Base-by-base conservation (phyloP, 1,139 yeast genomes). In the Taphrina flavorubra region DNA sequence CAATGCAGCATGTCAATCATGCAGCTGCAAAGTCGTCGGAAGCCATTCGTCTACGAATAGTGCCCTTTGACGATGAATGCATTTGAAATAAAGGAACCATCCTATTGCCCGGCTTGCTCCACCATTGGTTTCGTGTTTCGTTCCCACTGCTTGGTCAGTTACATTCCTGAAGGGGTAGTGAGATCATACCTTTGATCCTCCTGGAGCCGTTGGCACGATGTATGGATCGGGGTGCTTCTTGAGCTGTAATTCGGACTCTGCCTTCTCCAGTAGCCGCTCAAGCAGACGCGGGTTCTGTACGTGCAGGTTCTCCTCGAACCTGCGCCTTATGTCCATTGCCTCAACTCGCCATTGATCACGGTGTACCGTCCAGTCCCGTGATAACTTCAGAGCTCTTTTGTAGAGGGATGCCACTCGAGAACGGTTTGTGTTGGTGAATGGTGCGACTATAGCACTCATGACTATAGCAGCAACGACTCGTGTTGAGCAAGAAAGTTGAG, bases 311-410 rank as follows among this genome's bases (percentile, higher is more conserved):
- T 71, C 70, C 39, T 72, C 73, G 59, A 72, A 72, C 36, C 68
- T 66, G 18, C 69, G 64, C 31, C 73, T 60, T 16, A 72, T 70
- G 39, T 56, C 68, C 44, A 69, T 39, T 7, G 73, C 73, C 46
- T 70, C 71, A 20, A 55, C 42, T 16, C 72, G 65, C 71, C 72
- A 71, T 40, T 69, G 51, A 14, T 51, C 68, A n/a, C 72, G 70
- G 44, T 71, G 69, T 20, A 72, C 67, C n/a, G 71, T 42, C 73
- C 73, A 72, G 60, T 72, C 70, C 36, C 72, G 65, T 11, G 72
- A 55, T 18, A 69, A 55, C 39, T 71, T 65, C 31, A 72, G 61
- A 10, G 72, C 49, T 36, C 69, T 58, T 40, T 72, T 56, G 65
- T 72, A 72, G 6, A 71, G 61, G 6, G 71, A 65, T 2, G 70